A percentile compares a stretch with the other conserved stretches of the same genome.
Evolutionary conservation across 2,329 filamentous ascomycete genomes (phyloP).

Genomic region (Neurospora crassa): DNA sequence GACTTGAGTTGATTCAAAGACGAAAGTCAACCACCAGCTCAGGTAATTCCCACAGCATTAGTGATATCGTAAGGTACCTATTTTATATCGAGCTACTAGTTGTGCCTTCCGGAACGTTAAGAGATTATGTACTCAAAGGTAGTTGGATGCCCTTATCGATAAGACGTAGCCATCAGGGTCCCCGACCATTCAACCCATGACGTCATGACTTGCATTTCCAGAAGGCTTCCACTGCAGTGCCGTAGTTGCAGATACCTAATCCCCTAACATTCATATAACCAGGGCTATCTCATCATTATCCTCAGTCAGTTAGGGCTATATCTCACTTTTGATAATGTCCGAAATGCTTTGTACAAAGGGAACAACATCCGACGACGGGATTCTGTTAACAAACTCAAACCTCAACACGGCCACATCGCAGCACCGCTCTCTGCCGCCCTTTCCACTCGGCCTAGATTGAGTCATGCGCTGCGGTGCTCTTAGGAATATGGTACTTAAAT

Average conservation of each 20-base stretch:
- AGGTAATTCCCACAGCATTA: background rate
- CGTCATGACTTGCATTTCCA: background rate
- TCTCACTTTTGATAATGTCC: background rate
- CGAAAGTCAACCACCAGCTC: background rate
- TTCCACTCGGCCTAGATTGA: background rate
- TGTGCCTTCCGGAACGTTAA: background rate
- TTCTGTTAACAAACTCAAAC: background rate
- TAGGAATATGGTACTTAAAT: slow-evolving; percentile 2
- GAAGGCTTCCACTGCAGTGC: too few species aligned
- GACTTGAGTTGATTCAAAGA: too few species aligned
- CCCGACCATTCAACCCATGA: background rate
- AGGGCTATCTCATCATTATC: background rate
- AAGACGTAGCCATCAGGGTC: background rate
- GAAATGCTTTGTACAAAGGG: background rate
- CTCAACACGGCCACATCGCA: background rate
- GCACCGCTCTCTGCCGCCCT: background rate
- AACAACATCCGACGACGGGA: background rate
- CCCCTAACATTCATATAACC: background rate
- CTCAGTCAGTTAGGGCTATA: background rate
- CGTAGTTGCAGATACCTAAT: background rate
- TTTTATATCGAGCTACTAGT: background rate
- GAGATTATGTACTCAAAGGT: too few species aligned
- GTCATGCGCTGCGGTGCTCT: background rate
- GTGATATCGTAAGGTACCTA: too few species aligned
- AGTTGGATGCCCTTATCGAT: background rate